These are phyloP conservation scores for Cylindricascospora bacillispora DNA, from an alignment of 1,139 yeast species.

Conservation along the genomic window DNA sequence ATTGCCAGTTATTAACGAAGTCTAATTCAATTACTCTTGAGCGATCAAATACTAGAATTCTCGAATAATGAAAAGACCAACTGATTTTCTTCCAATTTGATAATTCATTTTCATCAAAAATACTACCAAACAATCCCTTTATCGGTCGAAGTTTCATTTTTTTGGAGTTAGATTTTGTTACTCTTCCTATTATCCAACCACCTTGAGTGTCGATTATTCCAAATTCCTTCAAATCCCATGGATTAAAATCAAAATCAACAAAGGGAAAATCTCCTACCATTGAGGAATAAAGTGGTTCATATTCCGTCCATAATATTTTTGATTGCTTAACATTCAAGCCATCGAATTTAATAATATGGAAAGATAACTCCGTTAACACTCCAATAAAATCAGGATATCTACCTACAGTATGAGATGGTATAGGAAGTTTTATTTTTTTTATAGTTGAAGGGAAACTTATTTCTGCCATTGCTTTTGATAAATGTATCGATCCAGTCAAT, in stretches of 20 bases:
- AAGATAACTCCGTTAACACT: constrained; percentile 17
- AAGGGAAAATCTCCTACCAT: constrained; percentile 27
- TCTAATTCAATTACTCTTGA: constrained; percentile 31
- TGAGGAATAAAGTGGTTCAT: constrained; percentile 13
- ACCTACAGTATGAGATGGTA: constrained; percentile 11
- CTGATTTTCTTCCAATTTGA: constrained; percentile 43
- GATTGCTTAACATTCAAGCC: constrained; percentile 7
- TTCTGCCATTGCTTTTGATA: constrained; percentile 2
- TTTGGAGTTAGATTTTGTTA: constrained; percentile 14
- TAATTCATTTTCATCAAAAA: constrained; percentile 36
- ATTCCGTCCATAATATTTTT: constrained; percentile 7
- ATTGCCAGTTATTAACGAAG: constrained; percentile 17
- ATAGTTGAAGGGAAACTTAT: constrained; percentile 15
- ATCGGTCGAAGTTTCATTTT: constrained; percentile 5
- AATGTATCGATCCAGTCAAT: not conserved
- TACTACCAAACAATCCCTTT: constrained; percentile 15
- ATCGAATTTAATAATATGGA: constrained; percentile 14
- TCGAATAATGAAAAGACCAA: constrained; percentile 31
- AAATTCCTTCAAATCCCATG: constrained; percentile 29
- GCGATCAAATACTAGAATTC: constrained; percentile 35
- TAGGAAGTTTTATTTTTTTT: constrained; percentile 18
- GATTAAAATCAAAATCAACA: constrained; percentile 37
- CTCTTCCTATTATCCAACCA: constrained; percentile 33
- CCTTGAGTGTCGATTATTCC: constrained; percentile 42
- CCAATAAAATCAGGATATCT: constrained; percentile 18